phyloP scores from a whole-genome alignment of 2,329 filamentous ascomycete species.

The Alternaria viburni region DNA sequence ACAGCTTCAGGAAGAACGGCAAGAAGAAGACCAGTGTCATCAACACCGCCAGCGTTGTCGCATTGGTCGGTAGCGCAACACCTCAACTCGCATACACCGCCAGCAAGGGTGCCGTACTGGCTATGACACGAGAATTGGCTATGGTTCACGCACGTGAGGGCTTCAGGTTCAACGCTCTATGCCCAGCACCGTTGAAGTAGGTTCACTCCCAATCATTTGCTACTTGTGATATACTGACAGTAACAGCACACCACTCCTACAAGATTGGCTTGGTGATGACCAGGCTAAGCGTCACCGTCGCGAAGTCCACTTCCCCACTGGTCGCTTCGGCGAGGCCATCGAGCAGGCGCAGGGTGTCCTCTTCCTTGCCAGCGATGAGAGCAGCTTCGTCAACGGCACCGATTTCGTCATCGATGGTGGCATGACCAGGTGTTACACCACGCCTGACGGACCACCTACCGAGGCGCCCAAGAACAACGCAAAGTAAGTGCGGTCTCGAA shows the following conservation, averaged over 20 bases:
- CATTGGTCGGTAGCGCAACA: constrained; percentile 83
- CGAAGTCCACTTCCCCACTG: constrained; percentile 87
- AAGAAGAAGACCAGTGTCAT: constrained; percentile 85
- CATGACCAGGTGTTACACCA: constrained; percentile 87
- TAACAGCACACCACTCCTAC: constrained; percentile 77
- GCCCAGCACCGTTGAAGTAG: constrained; percentile 85
- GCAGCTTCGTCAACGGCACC: constrained; percentile 85
- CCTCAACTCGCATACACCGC: constrained; percentile 93
- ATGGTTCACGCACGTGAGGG: constrained; percentile 91
- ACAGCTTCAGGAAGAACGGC: constrained; percentile 77
- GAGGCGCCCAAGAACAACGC: constrained; percentile 60
- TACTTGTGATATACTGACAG: constrained; percentile 18
- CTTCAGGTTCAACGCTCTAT: constrained; percentile 88
- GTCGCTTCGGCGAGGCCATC: constrained; percentile 89
- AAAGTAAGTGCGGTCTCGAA: constrained; percentile 3
- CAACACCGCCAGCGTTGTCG: constrained; percentile 91
- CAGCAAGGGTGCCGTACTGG: constrained; percentile 89
- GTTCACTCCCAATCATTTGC: constrained; percentile 15
- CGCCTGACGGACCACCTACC: constrained; percentile 64
- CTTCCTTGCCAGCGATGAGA: constrained; percentile 86
- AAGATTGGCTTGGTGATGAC: constrained; percentile 94
- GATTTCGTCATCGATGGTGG: constrained; percentile 97
- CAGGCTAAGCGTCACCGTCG: constrained; percentile 78
- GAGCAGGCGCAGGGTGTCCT: constrained; percentile 91
- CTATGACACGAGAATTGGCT: constrained; percentile 86